Conservation (phyloP, 352 stramenopile genomes). For the Globisporangium lucens region DNA sequence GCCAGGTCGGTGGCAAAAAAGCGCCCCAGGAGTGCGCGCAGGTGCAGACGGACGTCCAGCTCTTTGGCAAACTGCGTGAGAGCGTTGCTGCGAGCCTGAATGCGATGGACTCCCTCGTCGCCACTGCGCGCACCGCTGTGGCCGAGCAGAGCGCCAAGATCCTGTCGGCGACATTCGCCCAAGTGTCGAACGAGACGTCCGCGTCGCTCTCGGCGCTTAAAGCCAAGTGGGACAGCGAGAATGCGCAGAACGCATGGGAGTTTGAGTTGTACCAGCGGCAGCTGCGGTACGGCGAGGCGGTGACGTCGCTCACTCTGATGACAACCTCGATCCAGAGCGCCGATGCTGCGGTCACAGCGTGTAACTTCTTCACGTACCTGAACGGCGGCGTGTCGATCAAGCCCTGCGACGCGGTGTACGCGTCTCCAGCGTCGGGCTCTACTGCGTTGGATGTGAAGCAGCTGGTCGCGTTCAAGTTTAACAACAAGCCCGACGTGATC, state of each 20-base stretch:
- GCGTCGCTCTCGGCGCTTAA: background rate
- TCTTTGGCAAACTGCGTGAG: background rate
- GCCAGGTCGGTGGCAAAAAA: background rate
- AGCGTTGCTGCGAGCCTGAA: background rate
- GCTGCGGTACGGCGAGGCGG: background rate
- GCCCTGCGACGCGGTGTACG: background rate
- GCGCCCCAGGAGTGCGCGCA: background rate
- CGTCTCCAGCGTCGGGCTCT: background rate
- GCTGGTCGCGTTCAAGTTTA: conserved; percentile 4
- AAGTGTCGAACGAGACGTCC: conserved; percentile 5
- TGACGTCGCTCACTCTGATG: background rate
- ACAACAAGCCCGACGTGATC: conserved; percentile 2
- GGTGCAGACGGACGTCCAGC: background rate
- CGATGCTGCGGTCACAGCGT: background rate
- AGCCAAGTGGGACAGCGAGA: conserved; percentile 1
- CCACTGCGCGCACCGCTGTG: background rate
- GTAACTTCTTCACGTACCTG: conserved; percentile 1
- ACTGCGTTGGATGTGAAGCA: background rate
- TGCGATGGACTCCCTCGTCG: conserved; percentile 1
- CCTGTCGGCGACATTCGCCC: background rate
- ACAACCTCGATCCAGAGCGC: background rate
- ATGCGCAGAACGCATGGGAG: background rate
- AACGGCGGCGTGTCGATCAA: background rate
- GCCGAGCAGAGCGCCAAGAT: conserved; percentile 6
- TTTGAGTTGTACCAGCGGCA: background rate